A percentile compares a stretch with the other conserved stretches of the same genome.
phyloP scores from a whole-genome alignment of 768 basidiomycete species.

The Holtermanniella nyarrowii region DNA sequence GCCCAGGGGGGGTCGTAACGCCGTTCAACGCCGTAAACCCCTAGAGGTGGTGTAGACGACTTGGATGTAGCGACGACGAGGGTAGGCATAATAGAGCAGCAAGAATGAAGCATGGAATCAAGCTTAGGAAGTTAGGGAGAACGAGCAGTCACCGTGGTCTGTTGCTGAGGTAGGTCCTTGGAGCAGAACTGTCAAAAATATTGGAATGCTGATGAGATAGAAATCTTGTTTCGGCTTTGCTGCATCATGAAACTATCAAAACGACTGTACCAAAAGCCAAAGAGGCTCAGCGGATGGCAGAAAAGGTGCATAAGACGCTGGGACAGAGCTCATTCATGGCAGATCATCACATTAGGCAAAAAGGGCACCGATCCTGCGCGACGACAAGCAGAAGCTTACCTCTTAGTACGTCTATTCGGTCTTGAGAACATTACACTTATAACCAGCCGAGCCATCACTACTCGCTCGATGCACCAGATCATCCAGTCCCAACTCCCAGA shows the following conservation, averaged over 20 bases:
- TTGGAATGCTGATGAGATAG: slow-evolving; percentile 43
- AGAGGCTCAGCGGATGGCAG: slow-evolving; percentile 79
- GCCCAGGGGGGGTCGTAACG: neutral
- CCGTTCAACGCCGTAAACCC: slow-evolving; percentile 1
- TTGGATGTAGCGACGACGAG: neutral
- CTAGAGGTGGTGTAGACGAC: neutral
- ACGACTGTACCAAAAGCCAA: slow-evolving; percentile 93
- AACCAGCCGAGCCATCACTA: slow-evolving; percentile 2
- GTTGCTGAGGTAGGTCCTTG: slow-evolving; percentile 64
- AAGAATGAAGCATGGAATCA: slow-evolving; percentile 85
- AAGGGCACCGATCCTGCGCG: slow-evolving; percentile 62
- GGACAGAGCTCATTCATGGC: neutral
- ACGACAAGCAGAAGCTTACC: slow-evolving; percentile 63
- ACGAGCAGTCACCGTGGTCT: slow-evolving; percentile 84
- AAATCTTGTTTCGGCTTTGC: slow-evolving; percentile 84
- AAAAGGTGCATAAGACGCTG: slow-evolving; percentile 54
- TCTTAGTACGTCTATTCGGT: slow-evolving; percentile 47
- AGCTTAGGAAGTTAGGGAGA: slow-evolving; percentile 83
- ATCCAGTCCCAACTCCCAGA: slow-evolving; percentile 6
- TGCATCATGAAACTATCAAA: slow-evolving; percentile 90
- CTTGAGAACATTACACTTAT: neutral
- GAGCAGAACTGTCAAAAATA: neutral
- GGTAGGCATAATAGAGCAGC: too few relatives aligned
- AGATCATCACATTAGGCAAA: slow-evolving; percentile 85
- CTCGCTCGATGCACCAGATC: neutral